These are phyloP conservation scores for Alternaria arborescens DNA, from an alignment of 2,329 filamentous ascomycete genomes.

Conservation along the genomic window DNA sequence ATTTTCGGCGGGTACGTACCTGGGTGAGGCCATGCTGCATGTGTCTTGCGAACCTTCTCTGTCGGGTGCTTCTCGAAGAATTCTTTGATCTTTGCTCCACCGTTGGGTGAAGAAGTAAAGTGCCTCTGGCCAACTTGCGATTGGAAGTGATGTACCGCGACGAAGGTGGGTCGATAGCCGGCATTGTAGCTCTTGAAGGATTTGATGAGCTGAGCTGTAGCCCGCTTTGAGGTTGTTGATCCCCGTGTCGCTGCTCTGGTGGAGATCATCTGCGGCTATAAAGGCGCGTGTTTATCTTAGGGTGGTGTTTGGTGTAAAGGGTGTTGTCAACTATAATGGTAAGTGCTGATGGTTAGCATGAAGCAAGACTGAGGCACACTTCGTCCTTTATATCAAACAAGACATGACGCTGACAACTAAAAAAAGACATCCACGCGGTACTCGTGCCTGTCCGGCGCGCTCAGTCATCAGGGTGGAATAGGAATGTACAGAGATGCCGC, in stretches of 20 bases:
- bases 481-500: slow-evolving; percentile 18
- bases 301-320: slow-evolving; percentile 5
- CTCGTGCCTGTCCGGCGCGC: slow-evolving; percentile 8
- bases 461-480: slow-evolving; percentile 36
- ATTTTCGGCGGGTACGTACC: slow-evolving; percentile 33
- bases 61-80: slow-evolving; percentile 59
- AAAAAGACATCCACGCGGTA: slow-evolving; percentile 13
- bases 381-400: slow-evolving; percentile 40
- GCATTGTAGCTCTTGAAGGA: slow-evolving; percentile 45
- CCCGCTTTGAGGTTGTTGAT: slow-evolving; percentile 47
- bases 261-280: slow-evolving; percentile 39
- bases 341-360: slow-evolving; percentile 27
- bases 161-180: slow-evolving; percentile 44
- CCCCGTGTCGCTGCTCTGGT: slow-evolving; percentile 33
- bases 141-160: slow-evolving; percentile 42
- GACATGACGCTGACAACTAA: slow-evolving; percentile 27
- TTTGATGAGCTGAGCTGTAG: slow-evolving; percentile 50
- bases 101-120: slow-evolving; percentile 54
- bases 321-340: slow-evolving; percentile 12
- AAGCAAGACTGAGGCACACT: slow-evolving; percentile 27
- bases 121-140: slow-evolving; percentile 39
- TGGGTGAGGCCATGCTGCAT: slow-evolving; percentile 60
- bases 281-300: slow-evolving; percentile 13
- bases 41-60: slow-evolving; percentile 55
- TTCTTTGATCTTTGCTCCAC: slow-evolving; percentile 49